Base-by-base conservation (phyloP, 441 rosid genomes). In the Hura crepitans region DNA sequence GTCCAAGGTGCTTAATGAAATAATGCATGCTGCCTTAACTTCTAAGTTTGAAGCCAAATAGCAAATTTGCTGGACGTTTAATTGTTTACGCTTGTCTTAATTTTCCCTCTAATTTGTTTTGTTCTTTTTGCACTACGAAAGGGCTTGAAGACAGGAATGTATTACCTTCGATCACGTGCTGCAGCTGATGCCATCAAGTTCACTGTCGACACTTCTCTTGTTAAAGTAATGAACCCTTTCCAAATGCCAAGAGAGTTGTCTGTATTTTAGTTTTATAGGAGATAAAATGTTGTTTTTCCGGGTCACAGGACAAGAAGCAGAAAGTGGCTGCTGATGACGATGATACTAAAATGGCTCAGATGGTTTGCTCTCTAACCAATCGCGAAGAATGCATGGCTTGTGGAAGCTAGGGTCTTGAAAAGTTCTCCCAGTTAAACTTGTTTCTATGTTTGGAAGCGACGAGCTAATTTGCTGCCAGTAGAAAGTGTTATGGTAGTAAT, bases 101-200 rank as follows among this genome's bases (percentile, higher is more conserved):
- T 18, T 3, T 17, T 18, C 23, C 8, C 31, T 22, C 30, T 23
- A 47, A 47, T 59, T 13, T 55, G n/a, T 13, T 67, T n/a, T 64
- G 13, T 60, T 6, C 27, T 20, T 35, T 18, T 65, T 17, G 7
- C 18, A 55, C 11, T 35, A 10, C 39, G 25, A 39, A 20, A 93
- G 97, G 98, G 98, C 60, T 68, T 93, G 72, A 93, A 93, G 82
- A 93, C 96, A 0, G 96, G 96, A 42, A 91, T 93, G 98, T 93
- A 93, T 68, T 93, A 91, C 81, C 78, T 93, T 35, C 80, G 96
- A 25, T 83, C 97, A 39, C 91, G 93, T 9, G 98, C 96, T 55
- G 97, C 97, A 31, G 97, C 97, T n/a, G 98, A 93, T 82, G 97
- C 98, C 51, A 93, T 93, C 73, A 88, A 93, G 80, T 93, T 93